Percentiles rank a stretch among this genome's conserved stretches.
These are phyloP conservation scores for Vitis hybrid DNA, from an alignment of 177 flowering plant species.

Conservation along the genomic window DNA sequence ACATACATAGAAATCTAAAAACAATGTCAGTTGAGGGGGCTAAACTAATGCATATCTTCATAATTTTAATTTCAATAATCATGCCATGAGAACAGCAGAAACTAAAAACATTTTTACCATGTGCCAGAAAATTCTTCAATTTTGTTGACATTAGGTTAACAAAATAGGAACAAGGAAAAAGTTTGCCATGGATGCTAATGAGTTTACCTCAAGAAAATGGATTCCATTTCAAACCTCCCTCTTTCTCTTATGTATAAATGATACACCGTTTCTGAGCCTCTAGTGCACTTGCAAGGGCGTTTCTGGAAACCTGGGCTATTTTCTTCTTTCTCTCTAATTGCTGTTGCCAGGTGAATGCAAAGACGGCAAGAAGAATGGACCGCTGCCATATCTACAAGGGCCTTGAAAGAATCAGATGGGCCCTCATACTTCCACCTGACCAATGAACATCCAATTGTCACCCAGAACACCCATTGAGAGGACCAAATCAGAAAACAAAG, in stretches of 20 bases:
- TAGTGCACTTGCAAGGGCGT: conserved; percentile 93
- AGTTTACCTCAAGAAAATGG: conserved; percentile 81
- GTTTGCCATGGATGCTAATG: background rate
- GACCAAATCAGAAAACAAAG: background rate
- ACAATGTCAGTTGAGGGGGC: too few relatives aligned
- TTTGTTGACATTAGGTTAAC: background rate
- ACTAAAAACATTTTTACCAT: too few relatives aligned
- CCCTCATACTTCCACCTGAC: conserved; percentile 95
- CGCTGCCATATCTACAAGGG: conserved; percentile 98
- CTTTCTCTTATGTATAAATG: conserved; percentile 91
- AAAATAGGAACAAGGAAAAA: background rate
- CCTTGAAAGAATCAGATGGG: conserved; percentile 97
- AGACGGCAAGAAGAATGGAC: conserved; percentile 98
- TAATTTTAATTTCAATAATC: too few relatives aligned
- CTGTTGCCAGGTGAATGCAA: conserved; percentile 86
- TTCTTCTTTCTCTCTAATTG: conserved; percentile 68
- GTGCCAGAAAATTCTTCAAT: background rate
- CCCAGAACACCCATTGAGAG: background rate
- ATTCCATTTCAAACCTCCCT: conserved; percentile 87
- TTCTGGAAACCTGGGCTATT: conserved; percentile 42
- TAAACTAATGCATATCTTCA: too few relatives aligned
- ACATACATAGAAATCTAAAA: too few relatives aligned
- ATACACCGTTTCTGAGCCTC: conserved; percentile 63
- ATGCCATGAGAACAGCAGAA: too few relatives aligned
- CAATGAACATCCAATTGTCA: conserved; percentile 3